Conservation (phyloP, 1,284 basidiomycete genomes). For the Chondrostereum purpureum region DNA sequence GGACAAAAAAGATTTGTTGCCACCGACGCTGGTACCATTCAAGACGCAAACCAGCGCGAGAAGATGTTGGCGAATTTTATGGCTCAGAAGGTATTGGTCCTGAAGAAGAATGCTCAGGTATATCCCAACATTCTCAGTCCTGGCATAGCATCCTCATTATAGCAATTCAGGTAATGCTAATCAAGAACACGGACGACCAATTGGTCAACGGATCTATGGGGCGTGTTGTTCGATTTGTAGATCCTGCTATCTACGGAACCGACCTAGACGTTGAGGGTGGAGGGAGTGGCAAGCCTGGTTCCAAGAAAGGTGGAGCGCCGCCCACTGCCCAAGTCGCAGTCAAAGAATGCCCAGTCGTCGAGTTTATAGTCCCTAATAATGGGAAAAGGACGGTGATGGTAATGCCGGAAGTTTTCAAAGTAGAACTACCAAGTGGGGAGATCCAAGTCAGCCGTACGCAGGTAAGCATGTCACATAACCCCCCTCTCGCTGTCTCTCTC, state of each 20-base stretch:
- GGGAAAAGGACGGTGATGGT: constrained; percentile 53
- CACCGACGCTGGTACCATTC: constrained; percentile 47
- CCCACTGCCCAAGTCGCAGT: constrained; percentile 23
- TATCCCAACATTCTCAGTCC: background rate
- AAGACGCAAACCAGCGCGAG: constrained; percentile 45
- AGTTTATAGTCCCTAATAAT: constrained; percentile 65
- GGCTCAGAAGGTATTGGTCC: constrained; percentile 51
- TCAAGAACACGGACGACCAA: constrained; percentile 58
- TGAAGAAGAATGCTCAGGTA: constrained; percentile 57
- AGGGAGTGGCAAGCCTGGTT: constrained; percentile 1
- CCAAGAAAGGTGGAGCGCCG: no score
- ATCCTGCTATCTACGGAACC: constrained; percentile 35
- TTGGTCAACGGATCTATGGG: constrained; percentile 92
- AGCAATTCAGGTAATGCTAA: constrained; percentile 58
- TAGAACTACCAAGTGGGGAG: constrained; percentile 79
- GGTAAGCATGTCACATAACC: constrained; percentile 32
- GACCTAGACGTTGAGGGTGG: constrained; percentile 15
- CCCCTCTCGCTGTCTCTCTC: constrained; percentile 6
- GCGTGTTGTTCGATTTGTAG: constrained; percentile 65
- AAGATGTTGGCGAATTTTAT: constrained; percentile 72
- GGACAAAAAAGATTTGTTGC: constrained; percentile 32
- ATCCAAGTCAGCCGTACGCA: constrained; percentile 70
- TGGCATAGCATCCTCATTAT: background rate
- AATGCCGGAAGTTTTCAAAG: constrained; percentile 76
- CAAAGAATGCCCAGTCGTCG: constrained; percentile 64